Conservation (phyloP, 768 basidiomycete species). For the Tulasnella sp. region DNA sequence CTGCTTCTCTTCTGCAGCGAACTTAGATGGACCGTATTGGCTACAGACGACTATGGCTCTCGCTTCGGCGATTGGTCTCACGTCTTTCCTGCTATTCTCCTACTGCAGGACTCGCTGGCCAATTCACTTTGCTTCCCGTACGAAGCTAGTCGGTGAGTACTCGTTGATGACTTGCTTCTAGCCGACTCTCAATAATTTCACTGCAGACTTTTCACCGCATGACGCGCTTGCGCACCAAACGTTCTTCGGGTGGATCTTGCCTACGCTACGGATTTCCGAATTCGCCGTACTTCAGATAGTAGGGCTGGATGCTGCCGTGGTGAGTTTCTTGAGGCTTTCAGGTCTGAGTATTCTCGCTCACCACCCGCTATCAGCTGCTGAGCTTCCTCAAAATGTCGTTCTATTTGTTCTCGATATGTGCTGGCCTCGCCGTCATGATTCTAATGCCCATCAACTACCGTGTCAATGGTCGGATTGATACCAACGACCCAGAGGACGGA, state of each 20-base stretch:
- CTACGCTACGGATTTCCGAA: conserved; percentile 83
- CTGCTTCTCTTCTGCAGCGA: conserved; percentile 38
- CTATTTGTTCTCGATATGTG: conserved; percentile 80
- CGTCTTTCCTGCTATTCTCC: conserved; percentile 80
- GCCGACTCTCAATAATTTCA: background rate
- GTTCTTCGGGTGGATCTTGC: conserved; percentile 95
- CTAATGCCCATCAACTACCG: conserved; percentile 94
- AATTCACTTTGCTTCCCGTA: conserved; percentile 82
- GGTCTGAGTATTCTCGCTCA: background rate
- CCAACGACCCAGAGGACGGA: conserved; percentile 43
- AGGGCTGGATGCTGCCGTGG: conserved; percentile 92
- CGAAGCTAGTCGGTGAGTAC: conserved; percentile 78
- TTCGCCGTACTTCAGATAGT: conserved; percentile 93
- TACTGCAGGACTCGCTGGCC: conserved; percentile 85
- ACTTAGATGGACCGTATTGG: conserved; percentile 86
- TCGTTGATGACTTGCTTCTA: background rate
- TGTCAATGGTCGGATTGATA: conserved; percentile 44
- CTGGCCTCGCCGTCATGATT: conserved; percentile 69
- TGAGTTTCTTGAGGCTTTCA: conserved; percentile 36
- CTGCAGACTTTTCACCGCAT: conserved; percentile 80
- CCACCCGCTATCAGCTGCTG: conserved; percentile 51
- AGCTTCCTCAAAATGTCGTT: conserved; percentile 96
- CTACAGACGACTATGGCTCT: conserved; percentile 83
- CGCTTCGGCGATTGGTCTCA: conserved; percentile 65
- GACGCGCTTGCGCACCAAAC: conserved; percentile 80